Evolutionary conservation across 2,329 filamentous ascomycete species (phyloP), one percentile per base, ranked within the genome.

Genomic region (Aspergillus novoparasiticus): DNA sequence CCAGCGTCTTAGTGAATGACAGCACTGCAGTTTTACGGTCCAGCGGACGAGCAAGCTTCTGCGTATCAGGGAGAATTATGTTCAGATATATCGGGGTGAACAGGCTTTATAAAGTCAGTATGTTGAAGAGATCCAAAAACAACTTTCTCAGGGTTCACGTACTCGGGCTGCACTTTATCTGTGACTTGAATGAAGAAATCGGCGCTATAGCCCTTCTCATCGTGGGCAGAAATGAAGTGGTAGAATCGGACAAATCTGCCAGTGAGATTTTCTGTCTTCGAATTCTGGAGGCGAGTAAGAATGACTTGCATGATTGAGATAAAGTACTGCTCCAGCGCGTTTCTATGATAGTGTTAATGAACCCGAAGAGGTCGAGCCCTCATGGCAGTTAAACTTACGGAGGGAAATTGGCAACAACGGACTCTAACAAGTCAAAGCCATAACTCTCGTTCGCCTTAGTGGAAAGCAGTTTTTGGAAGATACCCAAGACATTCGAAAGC

Each of bases 11-110:
- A 41, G 94, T 94, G 68, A 97, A 89, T 1, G 94, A 97, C 39
- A 99, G 87, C 23, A 97, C 94, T 2, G 94, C 95, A 2, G 91
- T 89, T 81, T 99, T 99, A 71, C 95, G 92, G 76, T 99, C 96
- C 36, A 93, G 84, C 1, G 95, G 94, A 5, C 92, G 89, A 30
- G 91, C 89, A 30, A 99, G 86, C 78, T 96, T 94, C 76, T 94
- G 91, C 0, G 94, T 97, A 63, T 93, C 91, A 0, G 91, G 91
- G 9, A 99, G 87, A 69, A 99, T 92, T 73, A 98, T 91, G 39
- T 83, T 88, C 9, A 93, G 86, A 80, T 99, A 99, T 60, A 99
- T 87, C 34, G 90, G 89, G 21, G 89, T 89, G 78, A 97, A 98
- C 48, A 95, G 86, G 57, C 88, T 79, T 14, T 5, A 56, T 53